These are phyloP conservation scores for Eragrostis nindensis DNA, from an alignment of 176 grass and related monocot species.

Conservation along the genomic window DNA sequence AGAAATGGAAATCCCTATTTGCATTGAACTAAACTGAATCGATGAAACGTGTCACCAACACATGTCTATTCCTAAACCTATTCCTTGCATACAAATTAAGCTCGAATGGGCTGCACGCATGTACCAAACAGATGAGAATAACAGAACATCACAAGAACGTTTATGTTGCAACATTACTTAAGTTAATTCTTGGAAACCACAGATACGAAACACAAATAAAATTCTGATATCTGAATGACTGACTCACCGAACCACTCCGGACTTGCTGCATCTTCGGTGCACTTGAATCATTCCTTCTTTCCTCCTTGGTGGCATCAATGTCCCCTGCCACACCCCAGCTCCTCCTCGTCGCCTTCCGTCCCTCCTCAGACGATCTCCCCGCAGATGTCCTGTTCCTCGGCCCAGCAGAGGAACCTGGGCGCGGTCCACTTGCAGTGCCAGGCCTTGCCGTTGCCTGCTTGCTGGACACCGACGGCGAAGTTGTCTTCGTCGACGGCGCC, in stretches of 20 bases:
- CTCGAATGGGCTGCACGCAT: too few species aligned
- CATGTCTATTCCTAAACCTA: too few species aligned
- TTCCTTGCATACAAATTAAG: too few species aligned
- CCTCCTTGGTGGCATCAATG: background rate
- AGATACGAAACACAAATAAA: background rate
- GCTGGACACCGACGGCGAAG: background rate
- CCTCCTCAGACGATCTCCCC: conserved; percentile 18
- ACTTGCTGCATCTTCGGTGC: background rate
- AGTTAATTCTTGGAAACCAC: too few species aligned
- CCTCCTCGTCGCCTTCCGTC: conserved; percentile 25
- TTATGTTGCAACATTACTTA: too few species aligned
- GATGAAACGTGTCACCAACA: too few species aligned
- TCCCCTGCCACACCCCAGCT: conserved; percentile 27
- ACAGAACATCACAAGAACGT: too few species aligned
- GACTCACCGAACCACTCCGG: conserved; percentile 45
- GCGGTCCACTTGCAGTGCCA: background rate
- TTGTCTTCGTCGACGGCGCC: background rate
- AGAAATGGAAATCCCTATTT: too few species aligned
- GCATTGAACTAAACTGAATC: too few species aligned
- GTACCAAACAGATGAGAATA: too few species aligned
- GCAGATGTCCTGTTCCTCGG: background rate
- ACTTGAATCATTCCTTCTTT: background rate
- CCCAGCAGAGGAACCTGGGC: conserved; percentile 32
- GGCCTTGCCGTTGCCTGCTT: conserved; percentile 30
- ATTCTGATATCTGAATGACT: background rate